These are phyloP conservation scores for Curvularia lunata DNA, from an alignment of 2,329 filamentous ascomycete species.

Conservation along the genomic window DNA sequence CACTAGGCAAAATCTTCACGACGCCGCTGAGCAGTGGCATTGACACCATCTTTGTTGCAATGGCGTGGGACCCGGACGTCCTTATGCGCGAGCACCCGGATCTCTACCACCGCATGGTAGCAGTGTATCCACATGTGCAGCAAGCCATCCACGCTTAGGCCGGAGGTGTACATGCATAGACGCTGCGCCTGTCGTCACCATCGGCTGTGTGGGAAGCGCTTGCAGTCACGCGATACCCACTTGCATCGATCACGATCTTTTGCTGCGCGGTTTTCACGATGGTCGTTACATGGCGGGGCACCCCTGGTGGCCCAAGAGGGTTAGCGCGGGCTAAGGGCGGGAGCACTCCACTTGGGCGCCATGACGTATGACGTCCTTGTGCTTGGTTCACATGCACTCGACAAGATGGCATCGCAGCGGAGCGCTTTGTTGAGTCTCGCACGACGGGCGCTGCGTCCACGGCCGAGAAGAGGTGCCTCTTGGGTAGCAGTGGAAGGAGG, in stretches of 20 bases:
- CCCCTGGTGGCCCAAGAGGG: conserved; percentile 25
- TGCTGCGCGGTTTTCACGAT: conserved; percentile 15
- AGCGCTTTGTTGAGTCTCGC: conserved; percentile 14
- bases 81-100: conserved; percentile 82
- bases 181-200: background rate
- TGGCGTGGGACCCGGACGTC: conserved; percentile 71
- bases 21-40: conserved; percentile 88
- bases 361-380: conserved; percentile 28
- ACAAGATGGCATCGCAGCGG: conserved; percentile 17
- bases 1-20: conserved; percentile 75
- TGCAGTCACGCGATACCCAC: conserved; percentile 13
- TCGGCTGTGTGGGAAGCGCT: conserved; percentile 3
- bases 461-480: conserved; percentile 30
- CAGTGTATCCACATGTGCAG: conserved; percentile 84
- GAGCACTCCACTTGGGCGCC: conserved; percentile 26
- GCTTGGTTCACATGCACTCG: conserved; percentile 6
- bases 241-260: conserved; percentile 18
- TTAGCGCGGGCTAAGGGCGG: conserved; percentile 34
- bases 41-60: conserved; percentile 88
- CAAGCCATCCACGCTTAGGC: conserved; percentile 69
- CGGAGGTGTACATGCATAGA: conserved; percentile 1
- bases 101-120: conserved; percentile 78
- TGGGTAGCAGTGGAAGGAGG: background rate
- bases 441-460: conserved; percentile 27
- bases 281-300: conserved; percentile 18